These are phyloP conservation scores for Cephalotrichum gorgonifer DNA, from an alignment of 2,329 filamentous ascomycete species.

Conservation along the genomic window DNA sequence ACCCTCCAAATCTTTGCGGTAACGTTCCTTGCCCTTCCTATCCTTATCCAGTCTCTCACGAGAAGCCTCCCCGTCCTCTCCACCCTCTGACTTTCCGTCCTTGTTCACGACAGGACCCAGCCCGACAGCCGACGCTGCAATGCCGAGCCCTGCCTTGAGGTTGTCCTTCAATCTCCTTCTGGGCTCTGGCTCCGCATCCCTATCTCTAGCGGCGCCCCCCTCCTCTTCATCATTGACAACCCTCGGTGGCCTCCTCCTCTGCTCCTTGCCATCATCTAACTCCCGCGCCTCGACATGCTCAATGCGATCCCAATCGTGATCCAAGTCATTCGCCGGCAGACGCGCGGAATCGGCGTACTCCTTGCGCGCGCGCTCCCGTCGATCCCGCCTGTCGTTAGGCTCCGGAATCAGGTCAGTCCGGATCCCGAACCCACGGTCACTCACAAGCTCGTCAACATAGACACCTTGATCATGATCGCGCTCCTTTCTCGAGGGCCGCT, in stretches of 20 bases:
- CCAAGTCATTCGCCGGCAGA: constrained; percentile 7
- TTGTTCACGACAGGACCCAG: constrained; percentile 25
- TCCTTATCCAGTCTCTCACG: background rate
- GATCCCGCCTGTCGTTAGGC: constrained; percentile 32
- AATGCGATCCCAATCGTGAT: constrained; percentile 6
- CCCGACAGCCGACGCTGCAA: constrained; percentile 37
- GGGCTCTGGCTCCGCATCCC: background rate
- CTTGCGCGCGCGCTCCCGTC: constrained; percentile 8
- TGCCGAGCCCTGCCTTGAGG: constrained; percentile 33
- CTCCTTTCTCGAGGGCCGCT: constrained; percentile 27
- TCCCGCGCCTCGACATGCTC: constrained; percentile 6
- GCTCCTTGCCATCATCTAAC: constrained; percentile 9
- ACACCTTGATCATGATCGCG: constrained; percentile 22
- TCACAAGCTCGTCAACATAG: constrained; percentile 23
- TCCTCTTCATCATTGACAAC: constrained; percentile 25
- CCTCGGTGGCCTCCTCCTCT: constrained; percentile 13
- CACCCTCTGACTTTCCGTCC: constrained; percentile 22
- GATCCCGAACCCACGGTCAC: constrained; percentile 40
- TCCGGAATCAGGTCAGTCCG: constrained; percentile 28
- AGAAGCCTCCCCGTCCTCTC: constrained; percentile 11
- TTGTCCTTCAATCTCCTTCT: constrained; percentile 23
- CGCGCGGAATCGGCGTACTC: constrained; percentile 1
- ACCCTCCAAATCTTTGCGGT: background rate
- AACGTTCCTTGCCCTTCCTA: background rate
- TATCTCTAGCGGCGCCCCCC: constrained; percentile 28